Base-by-base conservation (phyloP, 2,329 filamentous ascomycete genomes). In the Sporothrix euskadiensis region DNA sequence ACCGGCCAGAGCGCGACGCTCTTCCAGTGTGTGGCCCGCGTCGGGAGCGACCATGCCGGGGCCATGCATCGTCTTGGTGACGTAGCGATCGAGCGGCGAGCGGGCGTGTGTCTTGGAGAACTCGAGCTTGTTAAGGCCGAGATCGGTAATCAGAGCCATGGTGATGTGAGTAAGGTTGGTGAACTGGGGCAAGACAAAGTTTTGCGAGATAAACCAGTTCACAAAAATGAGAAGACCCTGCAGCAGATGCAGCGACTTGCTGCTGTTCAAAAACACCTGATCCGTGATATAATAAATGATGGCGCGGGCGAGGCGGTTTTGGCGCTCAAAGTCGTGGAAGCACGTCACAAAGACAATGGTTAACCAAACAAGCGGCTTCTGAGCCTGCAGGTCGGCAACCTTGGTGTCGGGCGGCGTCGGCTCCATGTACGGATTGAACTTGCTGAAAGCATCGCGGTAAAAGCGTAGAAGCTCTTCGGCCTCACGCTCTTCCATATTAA, bases 1-100 rank as follows among this genome's bases (percentile, higher is more conserved):
- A 4, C 83, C 84, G 3, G 82, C 81, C 14, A 83, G 79, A 1
- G 83, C 83, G 65, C 84, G 80, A 70, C 84, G 81, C 71, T 83
- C 83, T 32, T 84, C 84, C n/a, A 74, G 57, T 2, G 75, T 76
- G 68, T 76, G 77, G n/a, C 74, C 75, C 7, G 65, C 30, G 22
- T 74, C 72, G 5, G 73, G 68, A 2, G 68, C 72, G 4, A 41
- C 56, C n/a, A 74, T 12, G 2, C 10, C 9, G 1, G 73, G 44
- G n/a, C 75, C 76, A 47, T 75, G 74, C 2, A 75, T 59, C 1
- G 75, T 65, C 30, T 69, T 72, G 49, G 74, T 26, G 8, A 74
- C 56, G 52, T 75, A 74, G 10, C 61, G 73, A 16, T 73, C 74
- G 14, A 76, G 75, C 8, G 76, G 76, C 41, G 75, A 75, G 3